Evolutionary conservation across 106 monocot species (phyloP).

Genomic region (Acorus gramineus): DNA sequence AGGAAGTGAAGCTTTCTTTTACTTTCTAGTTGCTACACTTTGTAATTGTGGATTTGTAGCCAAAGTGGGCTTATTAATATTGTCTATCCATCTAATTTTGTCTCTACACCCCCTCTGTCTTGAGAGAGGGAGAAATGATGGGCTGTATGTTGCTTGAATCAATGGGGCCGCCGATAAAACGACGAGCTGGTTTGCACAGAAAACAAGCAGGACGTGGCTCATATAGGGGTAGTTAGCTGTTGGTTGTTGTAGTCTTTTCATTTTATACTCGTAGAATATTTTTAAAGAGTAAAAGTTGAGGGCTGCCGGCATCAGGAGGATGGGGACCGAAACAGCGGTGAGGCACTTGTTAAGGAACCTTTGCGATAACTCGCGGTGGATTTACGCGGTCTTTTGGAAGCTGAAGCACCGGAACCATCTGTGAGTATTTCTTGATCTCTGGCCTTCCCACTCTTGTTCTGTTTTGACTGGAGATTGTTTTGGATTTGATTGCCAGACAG

Average conservation of each 20-base stretch:
- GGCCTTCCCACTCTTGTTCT: not conserved
- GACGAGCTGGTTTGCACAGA: constrained; percentile 47
- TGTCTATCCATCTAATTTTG: no score
- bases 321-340: constrained; percentile 26
- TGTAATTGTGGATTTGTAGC: no score
- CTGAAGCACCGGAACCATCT: constrained; percentile 11
- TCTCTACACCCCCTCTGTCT: no score
- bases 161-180: constrained; percentile 40
- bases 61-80: no score
- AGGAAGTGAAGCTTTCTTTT: no score
- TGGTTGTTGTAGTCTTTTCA: no score
- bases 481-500: no score
- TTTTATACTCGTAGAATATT: not conserved
- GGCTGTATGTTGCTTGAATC: constrained; percentile 37
- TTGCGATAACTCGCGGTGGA: constrained; percentile 42
- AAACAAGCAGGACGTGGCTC: constrained; percentile 70
- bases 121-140: constrained; percentile 23
- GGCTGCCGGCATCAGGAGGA: not conserved
- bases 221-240: constrained; percentile 54
- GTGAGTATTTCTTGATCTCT: constrained; percentile 18
- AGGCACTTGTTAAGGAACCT: constrained; percentile 39
- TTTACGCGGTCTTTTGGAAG: constrained; percentile 74
- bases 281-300: not conserved
- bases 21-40: no score
- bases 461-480: not conserved